Evolutionary conservation across 768 basidiomycete genomes (phyloP).

Genomic region (Suillus lakei): DNA sequence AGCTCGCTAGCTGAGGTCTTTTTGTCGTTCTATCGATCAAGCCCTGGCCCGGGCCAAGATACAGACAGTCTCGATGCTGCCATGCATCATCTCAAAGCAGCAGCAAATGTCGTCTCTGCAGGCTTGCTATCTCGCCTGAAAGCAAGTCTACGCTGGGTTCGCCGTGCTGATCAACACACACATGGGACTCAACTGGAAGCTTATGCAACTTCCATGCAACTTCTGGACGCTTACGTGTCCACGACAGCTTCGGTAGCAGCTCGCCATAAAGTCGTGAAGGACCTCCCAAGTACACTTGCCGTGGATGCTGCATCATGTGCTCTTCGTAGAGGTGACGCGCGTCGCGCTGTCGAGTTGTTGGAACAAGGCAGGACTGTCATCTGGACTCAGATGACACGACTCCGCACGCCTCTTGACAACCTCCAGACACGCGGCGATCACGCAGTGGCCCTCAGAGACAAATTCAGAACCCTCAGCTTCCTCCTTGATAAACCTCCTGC

Average conservation of each 20-base stretch:
- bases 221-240: too few species aligned
- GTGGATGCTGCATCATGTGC: constrained; percentile 19
- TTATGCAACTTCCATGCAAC: too few species aligned
- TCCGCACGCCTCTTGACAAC: too few species aligned
- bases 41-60: too few species aligned
- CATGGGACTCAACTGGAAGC: constrained; percentile 9
- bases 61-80: too few species aligned
- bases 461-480: constrained; percentile 14
- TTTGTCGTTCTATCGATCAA: too few species aligned
- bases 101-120: neutral
- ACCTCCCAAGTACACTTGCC: neutral
- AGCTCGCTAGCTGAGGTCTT: too few species aligned
- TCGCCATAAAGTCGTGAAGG: constrained; percentile 4
- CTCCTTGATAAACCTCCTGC: constrained; percentile 12
- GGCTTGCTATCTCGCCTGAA: neutral
- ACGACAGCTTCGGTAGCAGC: too few species aligned
- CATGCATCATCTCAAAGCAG: neutral
- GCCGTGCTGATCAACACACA: neutral
- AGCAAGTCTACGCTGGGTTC: neutral
- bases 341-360: constrained; percentile 30
- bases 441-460: constrained; percentile 5
- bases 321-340: constrained; percentile 9
- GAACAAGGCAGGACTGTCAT: too few species aligned
- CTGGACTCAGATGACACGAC: too few species aligned
- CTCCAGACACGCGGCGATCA: constrained; percentile 11